Evolutionary conservation across 495 filamentous ascomycete species (phyloP).

Genomic region (Penicillium taxi): DNA sequence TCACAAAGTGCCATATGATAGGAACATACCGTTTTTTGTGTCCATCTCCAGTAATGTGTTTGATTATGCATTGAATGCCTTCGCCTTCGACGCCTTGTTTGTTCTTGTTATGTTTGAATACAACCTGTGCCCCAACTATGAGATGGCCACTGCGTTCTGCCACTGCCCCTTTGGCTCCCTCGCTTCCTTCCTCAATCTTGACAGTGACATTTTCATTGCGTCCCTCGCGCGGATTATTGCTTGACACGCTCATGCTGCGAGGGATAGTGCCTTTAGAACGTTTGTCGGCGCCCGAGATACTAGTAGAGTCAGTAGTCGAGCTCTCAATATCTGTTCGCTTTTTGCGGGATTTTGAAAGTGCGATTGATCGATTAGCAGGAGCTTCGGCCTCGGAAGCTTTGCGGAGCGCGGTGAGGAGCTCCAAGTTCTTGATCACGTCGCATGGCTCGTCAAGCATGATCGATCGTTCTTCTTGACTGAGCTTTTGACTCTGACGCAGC

Average conservation of each 20-base stretch:
- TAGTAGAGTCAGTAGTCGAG: slow-evolving; percentile 58
- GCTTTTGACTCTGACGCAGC: slow-evolving; percentile 55
- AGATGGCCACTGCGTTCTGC: slow-evolving; percentile 49
- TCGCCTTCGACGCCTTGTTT: slow-evolving; percentile 59
- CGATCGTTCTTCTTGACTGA: slow-evolving; percentile 53
- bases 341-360: slow-evolving; percentile 49
- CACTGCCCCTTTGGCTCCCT: slow-evolving; percentile 40
- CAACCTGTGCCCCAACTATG: slow-evolving; percentile 68
- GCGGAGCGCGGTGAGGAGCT: slow-evolving; percentile 52
- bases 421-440: slow-evolving; percentile 51
- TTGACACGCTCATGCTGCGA: slow-evolving; percentile 51
- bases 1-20: too few species aligned
- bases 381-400: slow-evolving; percentile 52
- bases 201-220: slow-evolving; percentile 37
- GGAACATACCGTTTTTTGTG: slow-evolving; percentile 59
- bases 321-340: slow-evolving; percentile 66
- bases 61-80: slow-evolving; percentile 84
- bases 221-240: slow-evolving; percentile 33
- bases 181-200: slow-evolving; percentile 50
- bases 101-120: slow-evolving; percentile 68
- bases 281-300: slow-evolving; percentile 52
- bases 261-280: slow-evolving; percentile 40
- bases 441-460: slow-evolving; percentile 51
- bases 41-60: slow-evolving; percentile 74
- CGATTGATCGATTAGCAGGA: slow-evolving; percentile 36